Evolutionary conservation across 768 basidiomycete genomes (phyloP).

Genomic region (Lenzites betulinus): DNA sequence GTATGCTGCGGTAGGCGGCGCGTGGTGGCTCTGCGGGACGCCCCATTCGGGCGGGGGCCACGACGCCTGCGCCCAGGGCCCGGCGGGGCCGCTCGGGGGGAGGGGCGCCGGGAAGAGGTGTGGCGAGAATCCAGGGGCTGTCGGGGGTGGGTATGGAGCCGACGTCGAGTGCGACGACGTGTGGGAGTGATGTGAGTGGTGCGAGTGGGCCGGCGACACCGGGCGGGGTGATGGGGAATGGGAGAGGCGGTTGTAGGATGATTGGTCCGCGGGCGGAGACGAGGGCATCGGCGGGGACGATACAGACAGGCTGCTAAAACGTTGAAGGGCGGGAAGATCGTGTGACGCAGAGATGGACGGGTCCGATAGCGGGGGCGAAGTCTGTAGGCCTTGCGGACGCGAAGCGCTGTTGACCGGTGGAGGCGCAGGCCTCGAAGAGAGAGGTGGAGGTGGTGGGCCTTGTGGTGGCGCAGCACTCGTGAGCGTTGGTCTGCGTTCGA

Average conservation of each 20-base stretch:
- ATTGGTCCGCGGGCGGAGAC: conserved; percentile 9
- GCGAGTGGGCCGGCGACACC: conserved; percentile 16
- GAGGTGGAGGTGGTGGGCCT: conserved; percentile 2
- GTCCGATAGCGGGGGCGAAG: conserved; percentile 16
- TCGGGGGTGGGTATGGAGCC: not conserved
- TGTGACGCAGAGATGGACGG: conserved; percentile 26
- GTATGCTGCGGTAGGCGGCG: not conserved
- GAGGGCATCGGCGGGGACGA: conserved; percentile 39
- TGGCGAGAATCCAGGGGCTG: conserved; percentile 7
- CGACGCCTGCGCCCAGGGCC: conserved; percentile 20
- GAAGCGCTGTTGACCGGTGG: conserved; percentile 17
- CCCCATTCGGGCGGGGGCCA: conserved; percentile 32
- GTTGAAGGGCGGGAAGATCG: conserved; percentile 34
- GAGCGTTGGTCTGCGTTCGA: conserved; percentile 8
- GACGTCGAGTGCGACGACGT: conserved; percentile 13
- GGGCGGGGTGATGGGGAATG: conserved; percentile 17
- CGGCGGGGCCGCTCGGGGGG: not conserved
- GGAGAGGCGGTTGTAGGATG: conserved; percentile 7
- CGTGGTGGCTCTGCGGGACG: conserved; percentile 2
- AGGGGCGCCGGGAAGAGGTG: conserved; percentile 15
- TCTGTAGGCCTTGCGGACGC: conserved; percentile 6
- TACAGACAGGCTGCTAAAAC: conserved; percentile 42
- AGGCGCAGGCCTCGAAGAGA: conserved; percentile 1
- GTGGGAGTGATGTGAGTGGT: conserved; percentile 16
- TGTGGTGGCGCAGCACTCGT: not conserved